phyloP scores from a whole-genome alignment of 495 filamentous ascomycete genomes.

The Recurvomyces mirabilis region DNA sequence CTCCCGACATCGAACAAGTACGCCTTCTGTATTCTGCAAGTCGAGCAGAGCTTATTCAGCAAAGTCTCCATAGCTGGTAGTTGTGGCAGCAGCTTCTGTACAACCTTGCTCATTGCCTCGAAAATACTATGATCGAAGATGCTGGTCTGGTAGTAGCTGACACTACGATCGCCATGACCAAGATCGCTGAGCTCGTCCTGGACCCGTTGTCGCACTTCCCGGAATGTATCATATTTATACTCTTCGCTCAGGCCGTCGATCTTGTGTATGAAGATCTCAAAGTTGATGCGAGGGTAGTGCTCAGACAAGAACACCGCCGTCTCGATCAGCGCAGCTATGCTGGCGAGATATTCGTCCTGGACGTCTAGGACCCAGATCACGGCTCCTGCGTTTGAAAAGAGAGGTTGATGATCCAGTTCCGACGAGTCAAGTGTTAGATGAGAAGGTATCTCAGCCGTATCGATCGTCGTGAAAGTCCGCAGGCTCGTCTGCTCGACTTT shows the following conservation, averaged over 20 bases:
- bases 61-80: conserved; percentile 83
- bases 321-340: conserved; percentile 70
- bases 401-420: conserved; percentile 76
- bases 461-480: conserved; percentile 97
- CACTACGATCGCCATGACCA: conserved; percentile 81
- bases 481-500: conserved; percentile 85
- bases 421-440: conserved; percentile 82
- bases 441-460: conserved; percentile 94
- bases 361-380: conserved; percentile 98
- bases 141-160: conserved; percentile 86
- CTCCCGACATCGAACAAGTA: conserved; percentile 93
- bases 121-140: conserved; percentile 98
- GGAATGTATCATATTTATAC: conserved; percentile 83
- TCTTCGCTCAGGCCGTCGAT: conserved; percentile 91
- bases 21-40: conserved; percentile 90
- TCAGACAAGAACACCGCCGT: conserved; percentile 81
- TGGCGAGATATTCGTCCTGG: conserved; percentile 90
- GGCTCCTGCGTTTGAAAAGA: conserved; percentile 86
- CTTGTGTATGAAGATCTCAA: conserved; percentile 97
- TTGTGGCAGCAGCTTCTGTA: conserved; percentile 91
- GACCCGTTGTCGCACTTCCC: conserved; percentile 91
- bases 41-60: conserved; percentile 76
- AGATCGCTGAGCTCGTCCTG: conserved; percentile 89
- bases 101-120: conserved; percentile 94
- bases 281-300: conserved; percentile 80